A percentile compares a stretch with the other conserved stretches of the same genome.
phyloP scores from a whole-genome alignment of 1,284 basidiomycete genomes.

The Ceratobasidium sp. region DNA sequence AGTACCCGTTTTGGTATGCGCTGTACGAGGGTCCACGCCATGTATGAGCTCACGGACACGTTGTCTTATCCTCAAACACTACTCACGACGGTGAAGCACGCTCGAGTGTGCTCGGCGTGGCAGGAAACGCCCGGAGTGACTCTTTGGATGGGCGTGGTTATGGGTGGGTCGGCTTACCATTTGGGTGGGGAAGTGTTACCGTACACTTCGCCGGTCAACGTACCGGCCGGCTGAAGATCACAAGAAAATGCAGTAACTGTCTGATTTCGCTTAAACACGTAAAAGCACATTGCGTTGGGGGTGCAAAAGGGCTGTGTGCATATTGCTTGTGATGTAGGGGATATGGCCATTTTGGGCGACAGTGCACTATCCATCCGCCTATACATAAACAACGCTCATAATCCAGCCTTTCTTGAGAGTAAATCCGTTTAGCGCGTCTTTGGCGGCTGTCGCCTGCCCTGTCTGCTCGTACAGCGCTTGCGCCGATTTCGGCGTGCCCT shows the following conservation, averaged over 20 bases:
- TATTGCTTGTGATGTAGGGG: background rate
- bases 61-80: background rate
- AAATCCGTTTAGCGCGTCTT: conserved; percentile 81
- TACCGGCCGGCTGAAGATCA: conserved; percentile 8
- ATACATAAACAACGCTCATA: conserved; percentile 67
- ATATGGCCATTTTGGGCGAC: conserved; percentile 7
- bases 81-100: conserved; percentile 5
- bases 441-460: conserved; percentile 77
- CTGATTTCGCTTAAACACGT: conserved; percentile 21
- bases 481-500: conserved; percentile 72
- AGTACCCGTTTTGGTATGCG: conserved; percentile 5
- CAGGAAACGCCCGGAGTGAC: background rate
- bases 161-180: conserved; percentile 1
- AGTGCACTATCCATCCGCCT: background rate
- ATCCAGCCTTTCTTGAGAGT: conserved; percentile 82
- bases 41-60: background rate
- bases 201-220: background rate
- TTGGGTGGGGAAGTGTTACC: conserved; percentile 16
- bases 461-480: conserved; percentile 79
- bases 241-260: background rate
- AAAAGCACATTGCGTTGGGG: background rate
- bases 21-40: background rate
- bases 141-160: conserved; percentile 3
- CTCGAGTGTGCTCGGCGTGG: background rate
- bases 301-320: background rate